These are phyloP conservation scores for Castanea mollissima DNA, from an alignment of 306 rosid species.

Conservation along the genomic window DNA sequence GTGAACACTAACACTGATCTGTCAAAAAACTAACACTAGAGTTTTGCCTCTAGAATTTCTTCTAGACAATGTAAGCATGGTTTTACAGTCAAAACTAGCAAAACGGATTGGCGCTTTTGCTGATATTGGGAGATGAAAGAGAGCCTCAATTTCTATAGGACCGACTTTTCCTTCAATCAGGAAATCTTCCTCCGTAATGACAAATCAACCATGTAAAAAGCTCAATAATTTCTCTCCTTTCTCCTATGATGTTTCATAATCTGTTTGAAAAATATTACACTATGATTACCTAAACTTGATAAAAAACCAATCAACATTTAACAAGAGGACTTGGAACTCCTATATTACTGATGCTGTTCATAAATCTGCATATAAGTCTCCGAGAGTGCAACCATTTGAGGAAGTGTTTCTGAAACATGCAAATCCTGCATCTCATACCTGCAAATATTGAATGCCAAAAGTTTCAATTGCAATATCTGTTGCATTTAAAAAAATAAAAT, in stretches of 20 bases:
- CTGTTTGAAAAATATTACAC: background rate
- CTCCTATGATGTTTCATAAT: background rate
- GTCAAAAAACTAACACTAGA: background rate
- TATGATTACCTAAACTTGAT: background rate
- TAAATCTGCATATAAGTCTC: slow-evolving; percentile 96
- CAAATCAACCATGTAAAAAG: background rate
- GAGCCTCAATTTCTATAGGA: background rate
- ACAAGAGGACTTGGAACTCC: background rate
- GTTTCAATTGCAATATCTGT: slow-evolving; percentile 15
- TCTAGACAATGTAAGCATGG: background rate
- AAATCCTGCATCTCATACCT: slow-evolving; percentile 99
- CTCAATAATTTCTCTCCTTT: background rate
- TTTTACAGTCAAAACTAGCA: background rate
- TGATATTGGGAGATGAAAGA: background rate
- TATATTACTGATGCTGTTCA: slow-evolving; percentile 70
- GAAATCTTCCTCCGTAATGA: background rate
- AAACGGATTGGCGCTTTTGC: background rate
- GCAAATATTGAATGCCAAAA: slow-evolving; percentile 2
- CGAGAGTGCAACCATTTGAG: slow-evolving; percentile 95
- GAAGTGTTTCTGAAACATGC: slow-evolving; percentile 90
- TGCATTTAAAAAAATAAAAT: background rate
- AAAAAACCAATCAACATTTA: background rate
- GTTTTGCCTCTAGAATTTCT: background rate
- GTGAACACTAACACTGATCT: background rate
- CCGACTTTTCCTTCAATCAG: background rate